Conservation (phyloP, 352 stramenopile species). For the Poterioochromonas sp. region DNA sequence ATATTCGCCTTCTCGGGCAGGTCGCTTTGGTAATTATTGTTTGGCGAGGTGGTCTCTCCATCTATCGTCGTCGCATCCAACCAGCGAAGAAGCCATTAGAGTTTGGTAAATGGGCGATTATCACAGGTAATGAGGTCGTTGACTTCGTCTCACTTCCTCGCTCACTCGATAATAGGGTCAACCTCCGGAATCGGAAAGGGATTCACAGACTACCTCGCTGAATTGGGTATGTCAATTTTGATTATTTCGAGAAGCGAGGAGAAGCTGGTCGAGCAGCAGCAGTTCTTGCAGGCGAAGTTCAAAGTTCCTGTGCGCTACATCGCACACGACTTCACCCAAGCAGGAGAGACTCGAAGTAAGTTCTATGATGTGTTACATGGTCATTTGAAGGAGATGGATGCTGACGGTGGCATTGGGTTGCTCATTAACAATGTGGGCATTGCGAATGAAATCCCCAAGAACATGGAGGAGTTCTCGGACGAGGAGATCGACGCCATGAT, state of each 20-base stretch:
- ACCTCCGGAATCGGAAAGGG: constrained; percentile 30
- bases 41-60: not conserved
- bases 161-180: not conserved
- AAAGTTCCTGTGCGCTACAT: constrained; percentile 9
- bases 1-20: not conserved
- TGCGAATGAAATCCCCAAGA: constrained; percentile 23
- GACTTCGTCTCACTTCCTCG: not conserved
- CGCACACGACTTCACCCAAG: constrained; percentile 21
- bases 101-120: constrained; percentile 30
- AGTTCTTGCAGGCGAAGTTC: not conserved
- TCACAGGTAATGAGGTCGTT: constrained; percentile 4
- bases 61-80: constrained; percentile 14
- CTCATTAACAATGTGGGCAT: constrained; percentile 32
- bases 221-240: constrained; percentile 3
- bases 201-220: constrained; percentile 14
- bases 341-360: not conserved
- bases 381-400: not conserved
- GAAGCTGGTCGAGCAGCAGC: constrained; percentile 11
- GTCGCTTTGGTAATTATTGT: not conserved
- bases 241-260: constrained; percentile 21
- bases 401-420: constrained; percentile 20
- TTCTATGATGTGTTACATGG: constrained; percentile 17
- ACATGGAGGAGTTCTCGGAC: constrained; percentile 1
- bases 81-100: constrained; percentile 7
- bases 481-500: constrained; percentile 17